These are phyloP conservation scores for Colletotrichum tanaceti DNA, from an alignment of 2,329 filamentous ascomycete species.

Conservation along the genomic window DNA sequence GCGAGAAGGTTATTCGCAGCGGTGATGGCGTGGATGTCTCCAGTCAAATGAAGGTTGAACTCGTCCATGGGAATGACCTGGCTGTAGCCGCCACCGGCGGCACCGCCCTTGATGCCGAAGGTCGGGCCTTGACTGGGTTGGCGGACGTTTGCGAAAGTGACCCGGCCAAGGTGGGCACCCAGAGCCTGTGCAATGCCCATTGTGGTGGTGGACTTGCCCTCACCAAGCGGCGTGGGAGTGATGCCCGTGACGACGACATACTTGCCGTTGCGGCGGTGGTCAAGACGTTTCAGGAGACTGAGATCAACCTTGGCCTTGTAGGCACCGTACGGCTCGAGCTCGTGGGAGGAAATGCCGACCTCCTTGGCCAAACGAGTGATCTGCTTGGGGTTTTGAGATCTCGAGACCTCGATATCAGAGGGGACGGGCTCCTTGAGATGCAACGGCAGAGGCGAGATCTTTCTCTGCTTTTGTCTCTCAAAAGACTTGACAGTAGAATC, in stretches of 20 bases:
- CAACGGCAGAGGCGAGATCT: constrained; percentile 84
- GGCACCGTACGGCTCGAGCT: constrained; percentile 93
- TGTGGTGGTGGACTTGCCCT: constrained; percentile 98
- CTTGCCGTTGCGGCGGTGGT: constrained; percentile 87
- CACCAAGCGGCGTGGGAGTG: constrained; percentile 93
- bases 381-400: constrained; percentile 89
- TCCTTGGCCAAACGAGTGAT: constrained; percentile 88
- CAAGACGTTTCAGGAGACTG: constrained; percentile 81
- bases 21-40: constrained; percentile 97
- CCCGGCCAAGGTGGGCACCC: constrained; percentile 85
- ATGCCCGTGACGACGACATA: constrained; percentile 96
- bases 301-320: constrained; percentile 97
- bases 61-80: constrained; percentile 99
- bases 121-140: constrained; percentile 98
- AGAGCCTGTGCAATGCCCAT: constrained; percentile 95
- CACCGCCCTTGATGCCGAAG: constrained; percentile 98
- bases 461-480: constrained; percentile 82
- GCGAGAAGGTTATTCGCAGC: constrained; percentile 97
- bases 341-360: constrained; percentile 86
- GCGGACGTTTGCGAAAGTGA: constrained; percentile 95
- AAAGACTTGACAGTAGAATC: constrained; percentile 85
- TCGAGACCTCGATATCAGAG: constrained; percentile 94
- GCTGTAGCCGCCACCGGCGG: constrained; percentile 96
- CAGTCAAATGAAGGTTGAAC: constrained; percentile 97
- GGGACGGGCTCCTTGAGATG: constrained; percentile 84